Evolutionary conservation across 306 rosid species (phyloP), one percentile per base, ranked within the genome.

Genomic region (Dalbergia cochinchinensis): DNA sequence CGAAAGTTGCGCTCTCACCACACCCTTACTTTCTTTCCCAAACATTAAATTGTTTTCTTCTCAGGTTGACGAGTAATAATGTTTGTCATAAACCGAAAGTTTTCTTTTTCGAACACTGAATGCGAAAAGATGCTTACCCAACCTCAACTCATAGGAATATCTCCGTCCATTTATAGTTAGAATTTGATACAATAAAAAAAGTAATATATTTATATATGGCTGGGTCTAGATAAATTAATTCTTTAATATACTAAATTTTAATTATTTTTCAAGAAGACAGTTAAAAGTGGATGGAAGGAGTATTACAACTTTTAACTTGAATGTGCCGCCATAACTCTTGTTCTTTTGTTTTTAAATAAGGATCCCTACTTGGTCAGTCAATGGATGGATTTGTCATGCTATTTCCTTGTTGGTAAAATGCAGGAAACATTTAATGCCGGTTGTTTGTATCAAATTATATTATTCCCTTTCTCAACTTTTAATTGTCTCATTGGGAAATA

Each of bases 1-100:
- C 42, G 62, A 62, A 76, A 63, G 65, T 39, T 71, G 86, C 26
- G 76, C 75, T 34, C 75, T 78, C 70, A 55, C 86, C 75, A 16
- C 31, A 51, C 61, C 37, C 69, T 10, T 53, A 57, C 68, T 76
- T 61, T 53, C 53, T 7, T 22, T 39, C 15, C 2, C 14, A 8
- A 22, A 22, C 8, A 61, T 35, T 50, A 18, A 48, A 12, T 42
- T 12, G 16, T 26, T 80, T 53, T 55, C n/a, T 54, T 80, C 13
- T 8, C 9, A 37, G 39, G 22, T 47, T 70, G 13, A 61, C 45
- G 33, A 26, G 31, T 22, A 14, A 19, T 54, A 59, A 41, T 42
- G 8, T 60, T 26, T 26, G 6, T 58, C 15, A 74, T 45, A 61
- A 60, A 31, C 26, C 44, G 5, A 59, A 62, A 31, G 8, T 2